A percentile compares a stretch with the other conserved stretches of the same genome.
phyloP scores from a whole-genome alignment of 306 rosid species.

The Glycine soja region DNA sequence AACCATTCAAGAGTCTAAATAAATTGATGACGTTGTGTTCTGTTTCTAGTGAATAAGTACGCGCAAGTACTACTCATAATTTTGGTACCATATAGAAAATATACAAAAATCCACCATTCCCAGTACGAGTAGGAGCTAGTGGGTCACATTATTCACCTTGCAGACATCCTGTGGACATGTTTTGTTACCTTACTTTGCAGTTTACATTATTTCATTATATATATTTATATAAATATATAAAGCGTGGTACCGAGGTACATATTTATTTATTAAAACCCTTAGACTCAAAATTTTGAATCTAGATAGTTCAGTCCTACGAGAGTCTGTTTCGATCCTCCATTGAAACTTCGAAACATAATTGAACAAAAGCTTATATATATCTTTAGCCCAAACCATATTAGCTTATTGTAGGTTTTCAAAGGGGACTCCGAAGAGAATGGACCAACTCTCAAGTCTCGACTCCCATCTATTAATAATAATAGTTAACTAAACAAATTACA shows the following conservation, averaged over 20 bases:
- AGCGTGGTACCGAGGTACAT: too few relatives aligned
- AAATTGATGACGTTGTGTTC: not conserved
- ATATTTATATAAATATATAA: too few relatives aligned
- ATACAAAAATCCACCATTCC: not conserved
- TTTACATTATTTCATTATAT: not conserved
- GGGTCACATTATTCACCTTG: not conserved
- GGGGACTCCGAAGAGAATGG: not conserved
- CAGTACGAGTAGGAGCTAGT: not conserved
- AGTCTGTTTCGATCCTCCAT: not conserved
- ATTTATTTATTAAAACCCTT: too few relatives aligned
- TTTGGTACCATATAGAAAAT: not conserved
- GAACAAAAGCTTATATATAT: not conserved
- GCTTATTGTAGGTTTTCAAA: not conserved
- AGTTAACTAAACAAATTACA: not conserved
- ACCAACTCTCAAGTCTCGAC: not conserved
- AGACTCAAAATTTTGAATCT: not conserved
- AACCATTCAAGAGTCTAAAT: not conserved
- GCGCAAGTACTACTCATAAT: not conserved
- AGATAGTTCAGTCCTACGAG: not conserved
- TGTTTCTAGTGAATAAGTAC: constrained; percentile 20
- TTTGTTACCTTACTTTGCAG: too few relatives aligned
- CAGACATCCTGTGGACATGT: not conserved
- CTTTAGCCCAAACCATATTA: not conserved
- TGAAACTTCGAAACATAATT: not conserved
- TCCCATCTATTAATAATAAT: not conserved